Percentiles rank a stretch among this genome's conserved stretches.
Conservation (phyloP, 1,284 basidiomycete genomes). For the Butyriboletus appendiculatus region DNA sequence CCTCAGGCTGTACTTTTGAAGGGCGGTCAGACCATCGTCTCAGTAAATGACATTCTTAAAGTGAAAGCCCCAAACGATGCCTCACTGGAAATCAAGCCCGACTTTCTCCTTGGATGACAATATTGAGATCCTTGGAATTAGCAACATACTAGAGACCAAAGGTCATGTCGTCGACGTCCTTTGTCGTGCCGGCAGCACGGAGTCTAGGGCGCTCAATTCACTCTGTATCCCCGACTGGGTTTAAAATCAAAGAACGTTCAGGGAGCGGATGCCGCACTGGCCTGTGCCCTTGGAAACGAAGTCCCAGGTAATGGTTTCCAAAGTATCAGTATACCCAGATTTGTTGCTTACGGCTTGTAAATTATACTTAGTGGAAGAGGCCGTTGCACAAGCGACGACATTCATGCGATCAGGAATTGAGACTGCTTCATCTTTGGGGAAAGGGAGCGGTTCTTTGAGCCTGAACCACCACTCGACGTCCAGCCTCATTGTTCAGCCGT, state of each 20-base stretch:
- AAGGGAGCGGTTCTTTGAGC: conserved; percentile 68
- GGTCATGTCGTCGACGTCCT: conserved; percentile 75
- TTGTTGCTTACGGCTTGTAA: not conserved
- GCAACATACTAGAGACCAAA: conserved; percentile 12
- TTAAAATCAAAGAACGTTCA: conserved; percentile 80
- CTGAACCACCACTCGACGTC: conserved; percentile 78
- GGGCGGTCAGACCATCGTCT: conserved; percentile 73
- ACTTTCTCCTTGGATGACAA: conserved; percentile 45
- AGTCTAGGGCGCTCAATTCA: conserved; percentile 22
- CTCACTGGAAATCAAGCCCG: conserved; percentile 22
- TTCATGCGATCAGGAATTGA: conserved; percentile 82
- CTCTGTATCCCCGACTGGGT: conserved; percentile 62
- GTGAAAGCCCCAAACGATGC: not conserved
- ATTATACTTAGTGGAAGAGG: conserved; percentile 54
- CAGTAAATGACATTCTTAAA: conserved; percentile 3
- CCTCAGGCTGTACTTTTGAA: conserved; percentile 74
- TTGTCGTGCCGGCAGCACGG: conserved; percentile 31
- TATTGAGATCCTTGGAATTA: conserved; percentile 59
- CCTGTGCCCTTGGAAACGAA: conserved; percentile 57
- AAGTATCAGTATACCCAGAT: not conserved
- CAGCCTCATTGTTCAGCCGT: conserved; percentile 57
- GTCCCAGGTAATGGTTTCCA: conserved; percentile 41
- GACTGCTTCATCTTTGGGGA: conserved; percentile 67
- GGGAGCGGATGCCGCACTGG: conserved; percentile 90
- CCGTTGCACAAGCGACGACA: conserved; percentile 57